Percentiles rank a stretch among this genome's conserved stretches.
Evolutionary conservation across 129 eudicot species (phyloP).

Genomic region (Ambrosia trifida): DNA sequence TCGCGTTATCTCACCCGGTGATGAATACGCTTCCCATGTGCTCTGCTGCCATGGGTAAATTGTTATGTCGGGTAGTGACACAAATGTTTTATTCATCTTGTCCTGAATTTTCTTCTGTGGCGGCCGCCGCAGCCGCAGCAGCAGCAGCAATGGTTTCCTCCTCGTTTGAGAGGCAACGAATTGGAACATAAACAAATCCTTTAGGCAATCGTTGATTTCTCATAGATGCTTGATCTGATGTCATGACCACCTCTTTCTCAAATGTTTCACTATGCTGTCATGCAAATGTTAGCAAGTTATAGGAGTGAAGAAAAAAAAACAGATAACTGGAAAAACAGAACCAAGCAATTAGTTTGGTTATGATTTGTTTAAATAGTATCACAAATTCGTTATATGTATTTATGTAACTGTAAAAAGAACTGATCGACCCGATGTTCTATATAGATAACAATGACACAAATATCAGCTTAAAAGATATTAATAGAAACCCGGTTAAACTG

Average conservation of each 20-base stretch:
- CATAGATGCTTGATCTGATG: slow-evolving; percentile 94
- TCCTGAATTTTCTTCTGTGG: slow-evolving; percentile 47
- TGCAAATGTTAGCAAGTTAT: not conserved
- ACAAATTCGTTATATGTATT: not conserved
- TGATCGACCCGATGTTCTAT: not conserved
- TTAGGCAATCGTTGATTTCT: slow-evolving; percentile 89
- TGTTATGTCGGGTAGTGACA: not conserved
- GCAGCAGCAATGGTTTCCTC: slow-evolving; percentile 56
- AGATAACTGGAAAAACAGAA: not conserved
- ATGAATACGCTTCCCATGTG: slow-evolving; percentile 14
- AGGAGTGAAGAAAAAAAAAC: not conserved
- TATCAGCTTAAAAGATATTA: not conserved
- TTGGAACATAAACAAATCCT: slow-evolving; percentile 89
- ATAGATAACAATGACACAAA: not conserved
- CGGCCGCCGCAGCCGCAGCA: slow-evolving; percentile 39
- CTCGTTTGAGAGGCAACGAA: slow-evolving; percentile 73
- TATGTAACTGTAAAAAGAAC: not conserved
- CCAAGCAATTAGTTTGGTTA: not conserved
- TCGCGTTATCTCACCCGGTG: slow-evolving; percentile 9
- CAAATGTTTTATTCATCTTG: slow-evolving; percentile 40
- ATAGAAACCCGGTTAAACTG: not conserved
- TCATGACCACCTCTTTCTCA: slow-evolving; percentile 83
- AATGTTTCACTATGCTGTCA: slow-evolving; percentile 73
- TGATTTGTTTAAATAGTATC: not conserved
- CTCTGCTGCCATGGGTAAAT: slow-evolving; percentile 7